Conservation (phyloP, 148 eudicot genomes). For the Spergularia marina region DNA sequence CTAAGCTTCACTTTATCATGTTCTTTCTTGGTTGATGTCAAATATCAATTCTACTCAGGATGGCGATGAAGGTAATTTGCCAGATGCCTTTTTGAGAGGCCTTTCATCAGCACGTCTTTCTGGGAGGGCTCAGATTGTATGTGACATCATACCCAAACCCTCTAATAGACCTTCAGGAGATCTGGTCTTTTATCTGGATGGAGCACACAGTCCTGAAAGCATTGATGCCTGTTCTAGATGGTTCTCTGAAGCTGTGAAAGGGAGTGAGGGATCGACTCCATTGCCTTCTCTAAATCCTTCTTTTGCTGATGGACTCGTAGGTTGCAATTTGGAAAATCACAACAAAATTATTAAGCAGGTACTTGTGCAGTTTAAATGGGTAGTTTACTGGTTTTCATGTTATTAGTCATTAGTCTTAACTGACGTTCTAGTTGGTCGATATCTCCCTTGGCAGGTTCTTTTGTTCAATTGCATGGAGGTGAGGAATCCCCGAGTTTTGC, state of each 20-base stretch:
- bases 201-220: constrained; percentile 93
- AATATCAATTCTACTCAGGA: constrained; percentile 37
- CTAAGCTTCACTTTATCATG: constrained; percentile 1
- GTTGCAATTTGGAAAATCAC: constrained; percentile 24
- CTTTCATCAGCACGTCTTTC: constrained; percentile 75
- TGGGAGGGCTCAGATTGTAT: constrained; percentile 77
- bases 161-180: constrained; percentile 44
- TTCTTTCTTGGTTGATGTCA: not conserved
- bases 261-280: constrained; percentile 18
- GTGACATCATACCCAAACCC: constrained; percentile 36
- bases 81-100: constrained; percentile 69
- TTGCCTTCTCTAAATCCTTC: constrained; percentile 31
- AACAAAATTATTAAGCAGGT: constrained; percentile 49
- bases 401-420: not conserved
- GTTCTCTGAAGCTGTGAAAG: constrained; percentile 64
- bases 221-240: constrained; percentile 84
- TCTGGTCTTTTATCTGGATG: constrained; percentile 72
- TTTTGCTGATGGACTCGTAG: constrained; percentile 21
- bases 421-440: not conserved
- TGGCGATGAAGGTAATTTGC: constrained; percentile 40
- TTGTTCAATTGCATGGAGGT: constrained; percentile 88
- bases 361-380: not conserved
- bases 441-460: constrained; percentile 51
- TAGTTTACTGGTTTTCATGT: not conserved
- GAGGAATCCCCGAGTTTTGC: constrained; percentile 72